Evolutionary conservation across 2,329 filamentous ascomycete genomes (phyloP).

Genomic region (Metarhizium robertsii): DNA sequence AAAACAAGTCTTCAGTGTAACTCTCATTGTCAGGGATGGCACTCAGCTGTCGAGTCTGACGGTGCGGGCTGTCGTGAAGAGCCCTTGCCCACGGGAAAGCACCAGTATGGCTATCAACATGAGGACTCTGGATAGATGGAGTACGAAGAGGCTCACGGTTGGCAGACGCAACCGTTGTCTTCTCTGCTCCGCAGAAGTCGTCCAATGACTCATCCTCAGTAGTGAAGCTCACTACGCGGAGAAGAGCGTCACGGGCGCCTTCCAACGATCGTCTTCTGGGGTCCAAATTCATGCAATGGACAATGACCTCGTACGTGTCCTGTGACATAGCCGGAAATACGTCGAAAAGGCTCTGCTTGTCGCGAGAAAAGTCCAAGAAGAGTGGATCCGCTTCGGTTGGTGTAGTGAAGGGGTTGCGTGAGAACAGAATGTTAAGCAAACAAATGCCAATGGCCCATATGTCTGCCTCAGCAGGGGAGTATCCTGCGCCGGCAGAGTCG

Average conservation of each 20-base stretch:
- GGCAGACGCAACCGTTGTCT: slow-evolving; percentile 68
- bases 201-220: slow-evolving; percentile 85
- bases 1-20: slow-evolving; percentile 79
- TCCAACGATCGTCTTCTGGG: slow-evolving; percentile 78
- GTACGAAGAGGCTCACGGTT: slow-evolving; percentile 94
- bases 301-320: slow-evolving; percentile 91
- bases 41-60: slow-evolving; percentile 72
- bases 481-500: slow-evolving; percentile 77
- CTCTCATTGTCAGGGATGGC: slow-evolving; percentile 73
- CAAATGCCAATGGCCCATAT: slow-evolving; percentile 97
- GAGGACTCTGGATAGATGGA: slow-evolving; percentile 84
- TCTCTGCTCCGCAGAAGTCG: slow-evolving; percentile 83
- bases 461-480: slow-evolving; percentile 87
- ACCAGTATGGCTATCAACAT: slow-evolving; percentile 54
- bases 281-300: slow-evolving; percentile 83
- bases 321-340: slow-evolving; percentile 98
- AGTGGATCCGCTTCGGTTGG: slow-evolving; percentile 86
- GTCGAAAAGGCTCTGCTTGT: slow-evolving; percentile 94
- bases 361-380: slow-evolving; percentile 85
- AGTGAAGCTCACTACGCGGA: slow-evolving; percentile 81
- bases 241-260: slow-evolving; percentile 67
- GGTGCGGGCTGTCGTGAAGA: slow-evolving; percentile 62
- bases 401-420: slow-evolving; percentile 88
- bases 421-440: slow-evolving; percentile 91
- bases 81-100: slow-evolving; percentile 95